Conservation (phyloP, 2,329 filamentous ascomycete genomes). For the Neonectria neomacrospora region DNA sequence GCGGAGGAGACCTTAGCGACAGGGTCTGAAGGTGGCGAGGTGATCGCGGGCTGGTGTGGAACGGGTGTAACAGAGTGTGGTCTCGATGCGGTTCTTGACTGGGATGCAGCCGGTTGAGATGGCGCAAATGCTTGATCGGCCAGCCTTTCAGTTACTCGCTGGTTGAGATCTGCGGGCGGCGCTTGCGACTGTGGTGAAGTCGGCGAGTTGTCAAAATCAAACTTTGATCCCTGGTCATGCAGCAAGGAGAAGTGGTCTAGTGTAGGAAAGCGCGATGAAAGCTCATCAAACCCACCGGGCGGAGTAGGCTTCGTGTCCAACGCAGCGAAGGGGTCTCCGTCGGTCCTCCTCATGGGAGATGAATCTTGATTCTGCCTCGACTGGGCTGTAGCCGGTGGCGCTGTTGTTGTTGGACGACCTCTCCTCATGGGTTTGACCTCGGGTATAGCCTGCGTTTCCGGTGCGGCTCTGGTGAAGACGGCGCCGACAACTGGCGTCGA, state of each 20-base stretch:
- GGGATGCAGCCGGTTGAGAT: conserved; percentile 43
- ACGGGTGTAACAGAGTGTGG: conserved; percentile 49
- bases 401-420: conserved; percentile 69
- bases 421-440: conserved; percentile 95
- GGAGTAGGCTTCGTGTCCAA: conserved; percentile 73
- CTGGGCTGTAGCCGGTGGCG: conserved; percentile 49
- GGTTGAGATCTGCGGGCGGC: conserved; percentile 57
- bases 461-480: conserved; percentile 79
- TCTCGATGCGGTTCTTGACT: conserved; percentile 38
- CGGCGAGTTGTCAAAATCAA: conserved; percentile 77
- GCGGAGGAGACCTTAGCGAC: conserved; percentile 55
- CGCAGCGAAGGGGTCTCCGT: conserved; percentile 88
- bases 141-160: conserved; percentile 78
- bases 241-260: conserved; percentile 93
- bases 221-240: conserved; percentile 84
- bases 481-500: conserved; percentile 77
- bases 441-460: conserved; percentile 79
- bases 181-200: conserved; percentile 62
- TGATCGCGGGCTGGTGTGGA: conserved; percentile 34
- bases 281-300: conserved; percentile 74
- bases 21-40: conserved; percentile 44
- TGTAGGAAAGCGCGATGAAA: conserved; percentile 87
- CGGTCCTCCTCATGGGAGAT: conserved; percentile 71
- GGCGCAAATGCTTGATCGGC: conserved; percentile 85
- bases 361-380: conserved; percentile 64